phyloP scores from a whole-genome alignment of 352 stramenopile genomes.

The Phytophthora fragariaefolia region DNA sequence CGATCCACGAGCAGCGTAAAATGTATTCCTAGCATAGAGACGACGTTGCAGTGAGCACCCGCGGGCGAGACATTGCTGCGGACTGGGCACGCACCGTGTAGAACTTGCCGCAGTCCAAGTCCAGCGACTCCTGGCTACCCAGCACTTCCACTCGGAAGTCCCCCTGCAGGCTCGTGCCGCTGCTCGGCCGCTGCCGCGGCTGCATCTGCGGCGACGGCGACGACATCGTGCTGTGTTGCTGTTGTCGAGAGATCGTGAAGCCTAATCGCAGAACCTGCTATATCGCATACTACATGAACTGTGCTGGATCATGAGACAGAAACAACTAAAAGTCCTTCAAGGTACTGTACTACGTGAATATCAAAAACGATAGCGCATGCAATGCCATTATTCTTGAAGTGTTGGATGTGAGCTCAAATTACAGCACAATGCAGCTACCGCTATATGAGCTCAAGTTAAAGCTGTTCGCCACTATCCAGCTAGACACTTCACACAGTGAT shows the following conservation, averaged over 20 bases:
- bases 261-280: neutral
- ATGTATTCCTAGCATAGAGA: constrained; percentile 72
- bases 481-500: constrained; percentile 7
- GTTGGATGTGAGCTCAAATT: neutral
- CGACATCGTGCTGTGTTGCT: constrained; percentile 7
- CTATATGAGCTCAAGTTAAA: neutral
- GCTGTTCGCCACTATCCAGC: neutral
- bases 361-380: too few species aligned
- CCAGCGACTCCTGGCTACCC: constrained; percentile 81
- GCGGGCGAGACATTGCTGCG: neutral
- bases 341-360: too few species aligned
- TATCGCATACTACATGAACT: neutral
- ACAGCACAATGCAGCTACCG: too few species aligned
- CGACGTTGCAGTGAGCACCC: neutral
- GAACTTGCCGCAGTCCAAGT: constrained; percentile 87
- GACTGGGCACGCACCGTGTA: constrained; percentile 63
- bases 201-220: constrained; percentile 39
- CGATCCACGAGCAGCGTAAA: constrained; percentile 78
- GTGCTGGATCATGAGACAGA: neutral
- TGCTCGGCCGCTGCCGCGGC: constrained; percentile 34
- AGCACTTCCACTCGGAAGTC: constrained; percentile 79
- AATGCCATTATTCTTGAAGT: too few species aligned
- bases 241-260: neutral
- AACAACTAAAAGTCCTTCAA: too few species aligned
- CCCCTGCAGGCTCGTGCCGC: constrained; percentile 45